phyloP scores from a whole-genome alignment of 1,284 basidiomycete genomes.

The Ganoderma boninense region DNA sequence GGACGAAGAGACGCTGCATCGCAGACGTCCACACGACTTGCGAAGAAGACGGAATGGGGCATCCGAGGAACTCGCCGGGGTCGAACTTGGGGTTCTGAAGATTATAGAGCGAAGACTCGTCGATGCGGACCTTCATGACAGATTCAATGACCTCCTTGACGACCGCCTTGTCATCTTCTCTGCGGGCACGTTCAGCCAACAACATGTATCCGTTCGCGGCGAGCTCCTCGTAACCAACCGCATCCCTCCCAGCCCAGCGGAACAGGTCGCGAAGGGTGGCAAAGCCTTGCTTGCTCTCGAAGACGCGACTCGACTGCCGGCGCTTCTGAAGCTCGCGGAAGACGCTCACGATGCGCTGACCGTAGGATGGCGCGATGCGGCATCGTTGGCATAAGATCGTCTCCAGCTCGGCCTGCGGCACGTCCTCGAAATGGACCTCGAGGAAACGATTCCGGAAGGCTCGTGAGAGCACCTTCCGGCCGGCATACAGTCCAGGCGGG shows the following conservation, averaged over 20 bases:
- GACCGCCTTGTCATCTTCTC: conserved; percentile 85
- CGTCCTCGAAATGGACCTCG: conserved; percentile 98
- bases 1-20: conserved; percentile 90
- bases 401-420: conserved; percentile 94
- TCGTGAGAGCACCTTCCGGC: conserved; percentile 93
- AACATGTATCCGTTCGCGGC: conserved; percentile 99
- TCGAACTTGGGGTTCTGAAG: conserved; percentile 59
- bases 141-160: conserved; percentile 95
- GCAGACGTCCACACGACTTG: conserved; percentile 90
- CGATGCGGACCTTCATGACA: conserved; percentile 89
- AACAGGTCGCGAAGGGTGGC: conserved; percentile 98
- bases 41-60: conserved; percentile 58
- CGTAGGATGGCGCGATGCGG: conserved; percentile 92
- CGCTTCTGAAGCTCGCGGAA: conserved; percentile 95
- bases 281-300: conserved; percentile 98
- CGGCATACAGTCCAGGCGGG: conserved; percentile 97
- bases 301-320: conserved; percentile 90
- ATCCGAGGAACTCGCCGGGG: conserved; percentile 60
- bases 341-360: conserved; percentile 89
- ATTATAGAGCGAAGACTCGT: conserved; percentile 75
- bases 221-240: conserved; percentile 90
- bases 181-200: conserved; percentile 90
- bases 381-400: conserved; percentile 92
- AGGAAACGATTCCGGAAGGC: conserved; percentile 99
- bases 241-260: conserved; percentile 94